phyloP scores from a whole-genome alignment of 768 basidiomycete genomes.

The Hydnum rufescens region DNA sequence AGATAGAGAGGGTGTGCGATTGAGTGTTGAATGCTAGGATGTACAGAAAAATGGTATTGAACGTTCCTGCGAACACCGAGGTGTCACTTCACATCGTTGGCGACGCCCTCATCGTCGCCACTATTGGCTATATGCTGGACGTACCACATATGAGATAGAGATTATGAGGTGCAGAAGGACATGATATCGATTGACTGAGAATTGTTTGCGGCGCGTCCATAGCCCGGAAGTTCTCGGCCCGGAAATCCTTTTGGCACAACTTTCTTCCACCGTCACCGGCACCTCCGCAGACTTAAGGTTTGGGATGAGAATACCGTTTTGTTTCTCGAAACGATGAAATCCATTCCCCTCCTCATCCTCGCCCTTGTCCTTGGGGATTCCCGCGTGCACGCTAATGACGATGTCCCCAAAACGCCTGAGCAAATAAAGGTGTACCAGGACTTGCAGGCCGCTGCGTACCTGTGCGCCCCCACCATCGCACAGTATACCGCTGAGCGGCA shows the following conservation, averaged over 20 bases:
- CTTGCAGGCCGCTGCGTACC: not conserved
- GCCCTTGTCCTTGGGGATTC: not conserved
- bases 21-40: slow-evolving; percentile 2
- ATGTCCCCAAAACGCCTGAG: not conserved
- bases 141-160: not conserved
- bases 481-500: not conserved
- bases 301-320: too few relatives aligned
- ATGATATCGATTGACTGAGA: too few relatives aligned
- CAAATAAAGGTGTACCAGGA: not conserved
- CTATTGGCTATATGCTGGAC: not conserved
- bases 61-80: not conserved
- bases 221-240: too few relatives aligned
- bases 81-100: not conserved
- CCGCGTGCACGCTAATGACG: not conserved
- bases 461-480: not conserved
- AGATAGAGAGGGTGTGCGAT: not conserved
- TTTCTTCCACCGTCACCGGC: too few relatives aligned
- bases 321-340: too few relatives aligned
- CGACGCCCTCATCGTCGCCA: not conserved
- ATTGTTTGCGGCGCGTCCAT: too few relatives aligned
- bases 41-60: slow-evolving; percentile 1
- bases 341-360: not conserved
- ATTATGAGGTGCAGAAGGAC: too few relatives aligned
- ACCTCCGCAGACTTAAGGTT: too few relatives aligned
- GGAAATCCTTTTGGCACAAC: too few relatives aligned